Conservation (phyloP, 1,284 basidiomycete genomes). For the Sporisorium reilianum region DNA sequence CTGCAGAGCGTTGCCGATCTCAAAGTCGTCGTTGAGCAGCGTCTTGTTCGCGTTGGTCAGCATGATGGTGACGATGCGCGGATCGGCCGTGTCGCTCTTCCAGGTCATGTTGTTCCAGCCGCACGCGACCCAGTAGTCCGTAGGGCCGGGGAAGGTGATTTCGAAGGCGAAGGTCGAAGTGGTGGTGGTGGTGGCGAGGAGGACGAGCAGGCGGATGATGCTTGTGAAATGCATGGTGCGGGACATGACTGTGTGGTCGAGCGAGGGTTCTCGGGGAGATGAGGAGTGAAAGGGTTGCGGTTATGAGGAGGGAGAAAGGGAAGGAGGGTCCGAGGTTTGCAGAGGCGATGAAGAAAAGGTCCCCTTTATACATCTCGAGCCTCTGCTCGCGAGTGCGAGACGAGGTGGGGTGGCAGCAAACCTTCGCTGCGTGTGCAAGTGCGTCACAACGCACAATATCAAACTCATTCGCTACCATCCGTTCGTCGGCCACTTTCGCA, state of each 20-base stretch:
- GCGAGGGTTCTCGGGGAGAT: background rate
- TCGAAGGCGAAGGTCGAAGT: constrained; percentile 8
- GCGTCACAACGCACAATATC: background rate
- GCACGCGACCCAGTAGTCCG: constrained; percentile 50
- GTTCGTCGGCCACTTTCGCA: background rate
- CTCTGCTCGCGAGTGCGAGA: background rate
- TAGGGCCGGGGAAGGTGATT: constrained; percentile 29
- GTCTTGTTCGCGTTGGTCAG: constrained; percentile 38
- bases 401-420: background rate
- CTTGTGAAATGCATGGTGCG: background rate
- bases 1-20: constrained; percentile 38
- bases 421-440: background rate
- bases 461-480: background rate
- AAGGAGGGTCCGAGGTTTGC: background rate
- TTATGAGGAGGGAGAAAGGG: background rate
- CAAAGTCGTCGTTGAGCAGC: constrained; percentile 37
- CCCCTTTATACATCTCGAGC: background rate
- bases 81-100: constrained; percentile 12
- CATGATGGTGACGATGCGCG: constrained; percentile 27
- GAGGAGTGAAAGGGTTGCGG: background rate
- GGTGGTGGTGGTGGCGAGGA: background rate
- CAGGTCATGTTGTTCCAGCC: constrained; percentile 45
- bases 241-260: background rate
- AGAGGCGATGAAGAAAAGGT: background rate
- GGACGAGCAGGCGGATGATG: background rate